phyloP scores from a whole-genome alignment of 345 rosid species.

The rapeseed (Brassica napus) region DNA sequence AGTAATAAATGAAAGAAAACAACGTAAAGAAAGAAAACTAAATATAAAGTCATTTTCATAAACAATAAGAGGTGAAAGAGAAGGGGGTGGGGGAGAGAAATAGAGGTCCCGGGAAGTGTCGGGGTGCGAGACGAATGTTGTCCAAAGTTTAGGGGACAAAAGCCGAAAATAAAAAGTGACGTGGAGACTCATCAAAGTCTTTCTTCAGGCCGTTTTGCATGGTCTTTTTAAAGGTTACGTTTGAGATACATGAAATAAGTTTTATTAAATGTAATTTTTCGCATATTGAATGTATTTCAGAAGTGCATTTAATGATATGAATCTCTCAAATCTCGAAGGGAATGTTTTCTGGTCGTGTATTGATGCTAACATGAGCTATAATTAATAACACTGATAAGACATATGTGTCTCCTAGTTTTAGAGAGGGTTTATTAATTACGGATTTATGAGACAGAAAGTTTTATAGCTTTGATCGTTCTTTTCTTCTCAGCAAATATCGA shows the following conservation, averaged over 20 bases:
- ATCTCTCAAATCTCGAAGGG: conserved; percentile 37
- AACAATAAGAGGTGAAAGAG: conserved; percentile 17
- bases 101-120: conserved; percentile 67
- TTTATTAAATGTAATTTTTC: no score
- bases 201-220: conserved; percentile 29
- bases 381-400: conserved; percentile 18
- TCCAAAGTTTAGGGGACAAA: conserved; percentile 61
- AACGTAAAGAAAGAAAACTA: not conserved
- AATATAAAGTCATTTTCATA: not conserved
- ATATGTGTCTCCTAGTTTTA: conserved; percentile 20
- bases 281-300: not conserved
- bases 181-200: conserved; percentile 42
- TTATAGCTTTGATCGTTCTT: not conserved
- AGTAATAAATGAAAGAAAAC: conserved; percentile 1
- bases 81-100: conserved; percentile 33
- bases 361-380: conserved; percentile 7
- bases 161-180: conserved; percentile 54
- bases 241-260: conserved; percentile 6
- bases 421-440: not conserved
- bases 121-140: conserved; percentile 59
- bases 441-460: not conserved
- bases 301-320: conserved; percentile 38
- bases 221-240: conserved; percentile 36
- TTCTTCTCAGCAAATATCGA: not conserved
- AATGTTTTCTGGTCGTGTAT: conserved; percentile 40